A percentile compares a stretch with the other conserved stretches of the same genome.
Evolutionary conservation across 1,284 basidiomycete species (phyloP).

Genomic region (Schizopora paradoxa): DNA sequence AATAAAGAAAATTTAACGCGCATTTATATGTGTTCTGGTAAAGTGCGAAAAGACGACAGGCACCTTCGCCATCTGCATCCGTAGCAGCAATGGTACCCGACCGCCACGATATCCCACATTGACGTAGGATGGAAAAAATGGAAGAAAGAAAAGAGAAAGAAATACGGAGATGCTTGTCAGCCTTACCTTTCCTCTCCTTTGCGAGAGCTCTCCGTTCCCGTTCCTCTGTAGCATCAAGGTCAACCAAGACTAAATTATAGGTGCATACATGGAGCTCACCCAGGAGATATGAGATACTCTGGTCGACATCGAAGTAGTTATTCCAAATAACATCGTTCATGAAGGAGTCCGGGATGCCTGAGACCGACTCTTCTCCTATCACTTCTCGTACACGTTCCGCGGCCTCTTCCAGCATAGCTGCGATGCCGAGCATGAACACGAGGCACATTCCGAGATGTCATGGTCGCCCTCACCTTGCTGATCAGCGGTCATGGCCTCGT

Average conservation of each 20-base stretch:
- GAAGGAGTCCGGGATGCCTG: slow-evolving; percentile 65
- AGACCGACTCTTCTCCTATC: slow-evolving; percentile 60
- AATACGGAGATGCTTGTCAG: slow-evolving; percentile 27
- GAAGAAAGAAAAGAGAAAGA: slow-evolving; percentile 27
- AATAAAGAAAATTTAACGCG: slow-evolving; percentile 18
- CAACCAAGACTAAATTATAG: slow-evolving; percentile 2
- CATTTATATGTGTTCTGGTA: neutral
- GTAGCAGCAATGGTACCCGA: neutral
- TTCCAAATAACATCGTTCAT: slow-evolving; percentile 88
- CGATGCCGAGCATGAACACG: neutral
- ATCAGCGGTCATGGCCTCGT: slow-evolving; percentile 61
- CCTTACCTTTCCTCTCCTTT: slow-evolving; percentile 81
- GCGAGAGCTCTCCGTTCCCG: slow-evolving; percentile 49
- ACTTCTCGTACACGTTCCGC: slow-evolving; percentile 62
- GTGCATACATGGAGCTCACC: slow-evolving; percentile 38
- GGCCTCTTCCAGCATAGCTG: slow-evolving; percentile 71
- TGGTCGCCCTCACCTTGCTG: slow-evolving; percentile 48
- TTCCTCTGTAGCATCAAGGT: slow-evolving; percentile 42
- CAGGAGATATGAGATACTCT: slow-evolving; percentile 68
- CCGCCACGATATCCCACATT: slow-evolving; percentile 1
- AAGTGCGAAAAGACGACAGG: slow-evolving; percentile 21
- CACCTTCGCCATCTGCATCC: slow-evolving; percentile 29
- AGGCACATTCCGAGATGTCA: neutral
- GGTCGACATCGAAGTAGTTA: slow-evolving; percentile 81
- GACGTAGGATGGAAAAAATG: slow-evolving; percentile 1